phyloP scores from a whole-genome alignment of 1,284 basidiomycete species.

The Blastosporella zonata region DNA sequence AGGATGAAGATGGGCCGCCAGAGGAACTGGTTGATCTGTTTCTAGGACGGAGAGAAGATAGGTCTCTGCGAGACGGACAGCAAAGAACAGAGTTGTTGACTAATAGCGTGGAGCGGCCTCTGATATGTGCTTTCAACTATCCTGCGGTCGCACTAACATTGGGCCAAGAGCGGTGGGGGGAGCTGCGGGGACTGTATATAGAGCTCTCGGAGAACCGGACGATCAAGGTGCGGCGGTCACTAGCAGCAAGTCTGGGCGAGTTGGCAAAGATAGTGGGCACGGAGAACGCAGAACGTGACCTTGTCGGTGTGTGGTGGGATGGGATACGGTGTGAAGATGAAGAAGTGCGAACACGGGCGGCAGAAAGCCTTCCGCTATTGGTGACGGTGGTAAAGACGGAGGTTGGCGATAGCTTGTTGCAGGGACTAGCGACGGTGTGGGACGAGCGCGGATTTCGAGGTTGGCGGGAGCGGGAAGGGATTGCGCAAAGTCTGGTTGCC shows the following conservation, averaged over 20 bases:
- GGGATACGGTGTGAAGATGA: constrained; percentile 56
- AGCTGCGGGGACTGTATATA: constrained; percentile 70
- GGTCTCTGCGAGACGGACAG: constrained; percentile 34
- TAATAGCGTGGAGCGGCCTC: constrained; percentile 67
- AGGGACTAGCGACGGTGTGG: constrained; percentile 61
- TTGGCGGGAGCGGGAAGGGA: constrained; percentile 83
- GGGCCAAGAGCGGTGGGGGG: constrained; percentile 74
- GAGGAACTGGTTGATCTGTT: constrained; percentile 80
- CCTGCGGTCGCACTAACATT: constrained; percentile 90
- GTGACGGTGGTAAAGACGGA: constrained; percentile 52
- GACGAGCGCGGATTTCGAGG: constrained; percentile 56
- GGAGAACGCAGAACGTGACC: constrained; percentile 65
- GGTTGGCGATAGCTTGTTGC: constrained; percentile 50
- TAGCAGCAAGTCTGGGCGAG: constrained; percentile 89
- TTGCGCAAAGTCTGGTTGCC: constrained; percentile 55
- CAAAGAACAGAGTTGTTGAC: constrained; percentile 41
- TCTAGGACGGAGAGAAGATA: constrained; percentile 52
- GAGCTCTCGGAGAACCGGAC: constrained; percentile 59
- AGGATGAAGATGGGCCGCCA: constrained; percentile 71
- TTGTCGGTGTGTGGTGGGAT: constrained; percentile 75
- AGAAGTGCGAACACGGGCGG: constrained; percentile 69
- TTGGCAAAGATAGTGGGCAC: constrained; percentile 83
- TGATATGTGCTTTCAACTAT: constrained; percentile 93
- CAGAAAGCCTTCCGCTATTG: constrained; percentile 64
- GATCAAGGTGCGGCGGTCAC: constrained; percentile 67